phyloP scores from a whole-genome alignment of 2,329 filamentous ascomycete species.

The Ceratocystis smalleyi region DNA sequence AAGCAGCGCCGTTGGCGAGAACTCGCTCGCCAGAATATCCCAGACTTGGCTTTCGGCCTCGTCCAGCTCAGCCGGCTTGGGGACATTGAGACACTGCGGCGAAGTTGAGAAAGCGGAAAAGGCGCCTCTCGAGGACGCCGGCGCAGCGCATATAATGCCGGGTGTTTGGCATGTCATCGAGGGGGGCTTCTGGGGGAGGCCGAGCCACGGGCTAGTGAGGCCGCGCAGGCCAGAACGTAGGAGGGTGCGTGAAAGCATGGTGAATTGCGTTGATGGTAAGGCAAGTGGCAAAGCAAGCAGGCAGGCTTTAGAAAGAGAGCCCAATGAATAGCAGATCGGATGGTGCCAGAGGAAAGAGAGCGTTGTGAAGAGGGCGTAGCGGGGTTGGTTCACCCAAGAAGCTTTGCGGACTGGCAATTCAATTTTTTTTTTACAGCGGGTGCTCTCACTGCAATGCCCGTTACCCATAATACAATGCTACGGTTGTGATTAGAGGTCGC shows the following conservation, averaged over 20 bases:
- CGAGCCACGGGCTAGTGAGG: not conserved
- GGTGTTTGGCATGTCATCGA: not conserved
- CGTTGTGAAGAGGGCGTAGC: not conserved
- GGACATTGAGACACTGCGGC: conserved; percentile 22
- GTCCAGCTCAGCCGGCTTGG: conserved; percentile 37
- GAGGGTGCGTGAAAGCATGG: not conserved
- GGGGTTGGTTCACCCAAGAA: too few species aligned
- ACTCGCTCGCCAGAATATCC: conserved; percentile 35
- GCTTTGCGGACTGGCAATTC: too few species aligned
- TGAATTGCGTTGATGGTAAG: not conserved
- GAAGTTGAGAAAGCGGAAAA: conserved; percentile 20
- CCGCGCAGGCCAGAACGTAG: not conserved
- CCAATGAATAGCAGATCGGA: too few species aligned
- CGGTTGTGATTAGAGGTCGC: too few species aligned
- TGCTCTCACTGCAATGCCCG: too few species aligned
- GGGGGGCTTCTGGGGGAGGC: not conserved
- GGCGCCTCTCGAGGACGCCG: conserved; percentile 10
- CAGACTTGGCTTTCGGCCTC: conserved; percentile 45
- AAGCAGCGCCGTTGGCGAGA: conserved; percentile 37
- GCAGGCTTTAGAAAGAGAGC: not conserved
- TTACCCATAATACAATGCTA: too few species aligned
- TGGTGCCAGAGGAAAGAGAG: not conserved
- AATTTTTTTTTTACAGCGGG: too few species aligned
- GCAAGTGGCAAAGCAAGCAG: not conserved
- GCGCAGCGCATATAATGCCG: conserved; percentile 9